Percentiles rank a stretch among this genome's conserved stretches.
These are phyloP conservation scores for Phellinidium pouzarii DNA, from an alignment of 1,284 basidiomycete genomes.

Conservation along the genomic window DNA sequence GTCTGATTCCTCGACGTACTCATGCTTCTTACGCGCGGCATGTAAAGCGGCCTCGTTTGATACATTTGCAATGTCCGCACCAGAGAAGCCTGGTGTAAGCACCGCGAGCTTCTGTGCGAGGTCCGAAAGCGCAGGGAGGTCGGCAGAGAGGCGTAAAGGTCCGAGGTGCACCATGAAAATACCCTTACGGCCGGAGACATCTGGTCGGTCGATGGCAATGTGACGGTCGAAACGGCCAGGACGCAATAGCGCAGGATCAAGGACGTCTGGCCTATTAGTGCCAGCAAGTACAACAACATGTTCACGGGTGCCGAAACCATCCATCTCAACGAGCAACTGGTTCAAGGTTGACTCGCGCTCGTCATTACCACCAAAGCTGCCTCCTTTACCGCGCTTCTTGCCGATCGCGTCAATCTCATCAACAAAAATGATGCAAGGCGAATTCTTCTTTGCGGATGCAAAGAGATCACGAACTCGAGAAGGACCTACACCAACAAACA, in stretches of 20 bases:
- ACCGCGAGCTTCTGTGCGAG: slow-evolving; percentile 92
- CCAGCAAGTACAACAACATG: slow-evolving; percentile 96
- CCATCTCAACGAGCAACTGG: slow-evolving; percentile 98
- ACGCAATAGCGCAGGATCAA: slow-evolving; percentile 92
- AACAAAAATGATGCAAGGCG: slow-evolving; percentile 97
- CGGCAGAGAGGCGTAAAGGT: slow-evolving; percentile 68
- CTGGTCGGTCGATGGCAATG: slow-evolving; percentile 92
- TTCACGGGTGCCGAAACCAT: slow-evolving; percentile 94
- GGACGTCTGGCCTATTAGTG: slow-evolving; percentile 94
- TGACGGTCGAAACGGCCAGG: slow-evolving; percentile 98
- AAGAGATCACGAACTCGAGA: slow-evolving; percentile 97
- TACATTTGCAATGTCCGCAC: slow-evolving; percentile 98
- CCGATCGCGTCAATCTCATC: slow-evolving; percentile 99
- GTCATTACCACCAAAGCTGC: slow-evolving; percentile 91
- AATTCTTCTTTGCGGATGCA: slow-evolving; percentile 94
- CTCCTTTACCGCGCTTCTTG: slow-evolving; percentile 87
- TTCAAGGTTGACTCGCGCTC: slow-evolving; percentile 98
- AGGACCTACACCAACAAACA: slow-evolving; percentile 99
- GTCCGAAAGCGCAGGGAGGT: slow-evolving; percentile 50
- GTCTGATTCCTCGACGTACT: slow-evolving; percentile 77
- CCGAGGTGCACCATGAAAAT: slow-evolving; percentile 93
- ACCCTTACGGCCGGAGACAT: slow-evolving; percentile 88
- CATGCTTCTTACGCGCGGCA: slow-evolving; percentile 81
- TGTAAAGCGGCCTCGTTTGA: slow-evolving; percentile 97
- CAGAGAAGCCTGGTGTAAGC: slow-evolving; percentile 95